phyloP scores from a whole-genome alignment of 345 rosid genomes.

The Populus simonii region DNA sequence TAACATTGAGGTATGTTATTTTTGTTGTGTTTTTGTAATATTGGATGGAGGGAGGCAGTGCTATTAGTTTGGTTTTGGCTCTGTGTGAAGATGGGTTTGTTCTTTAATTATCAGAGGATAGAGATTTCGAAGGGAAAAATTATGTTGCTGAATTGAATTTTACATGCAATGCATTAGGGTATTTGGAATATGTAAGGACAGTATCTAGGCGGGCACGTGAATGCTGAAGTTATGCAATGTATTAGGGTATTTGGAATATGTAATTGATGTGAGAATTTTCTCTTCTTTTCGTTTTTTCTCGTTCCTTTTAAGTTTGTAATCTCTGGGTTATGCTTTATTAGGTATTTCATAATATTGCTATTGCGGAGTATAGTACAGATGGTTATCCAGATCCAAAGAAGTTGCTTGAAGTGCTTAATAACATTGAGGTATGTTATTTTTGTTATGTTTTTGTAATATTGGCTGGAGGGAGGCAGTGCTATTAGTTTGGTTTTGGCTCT shows the following conservation, averaged over 20 bases:
- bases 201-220: not conserved
- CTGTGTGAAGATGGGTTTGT: too few relatives aligned
- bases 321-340: slow-evolving; percentile 26
- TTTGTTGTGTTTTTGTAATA: not conserved
- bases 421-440: slow-evolving; percentile 56
- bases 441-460: not conserved
- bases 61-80: too few relatives aligned
- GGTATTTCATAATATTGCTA: slow-evolving; percentile 90
- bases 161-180: not conserved
- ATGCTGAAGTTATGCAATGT: not conserved
- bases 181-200: not conserved
- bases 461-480: not conserved
- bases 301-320: slow-evolving; percentile 13
- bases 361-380: slow-evolving; percentile 65
- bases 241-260: not conserved
- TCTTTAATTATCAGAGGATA: too few relatives aligned
- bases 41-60: not conserved
- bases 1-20: slow-evolving; percentile 57
- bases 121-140: too few relatives aligned
- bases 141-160: not conserved
- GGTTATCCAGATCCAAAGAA: slow-evolving; percentile 73
- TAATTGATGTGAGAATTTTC: not conserved
- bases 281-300: not conserved
- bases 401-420: slow-evolving; percentile 65
- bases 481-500: too few relatives aligned